A percentile compares a stretch with the other conserved stretches of the same genome.
phyloP scores from a whole-genome alignment of 495 filamentous ascomycete species.

The Lineolata rhizophorae region DNA sequence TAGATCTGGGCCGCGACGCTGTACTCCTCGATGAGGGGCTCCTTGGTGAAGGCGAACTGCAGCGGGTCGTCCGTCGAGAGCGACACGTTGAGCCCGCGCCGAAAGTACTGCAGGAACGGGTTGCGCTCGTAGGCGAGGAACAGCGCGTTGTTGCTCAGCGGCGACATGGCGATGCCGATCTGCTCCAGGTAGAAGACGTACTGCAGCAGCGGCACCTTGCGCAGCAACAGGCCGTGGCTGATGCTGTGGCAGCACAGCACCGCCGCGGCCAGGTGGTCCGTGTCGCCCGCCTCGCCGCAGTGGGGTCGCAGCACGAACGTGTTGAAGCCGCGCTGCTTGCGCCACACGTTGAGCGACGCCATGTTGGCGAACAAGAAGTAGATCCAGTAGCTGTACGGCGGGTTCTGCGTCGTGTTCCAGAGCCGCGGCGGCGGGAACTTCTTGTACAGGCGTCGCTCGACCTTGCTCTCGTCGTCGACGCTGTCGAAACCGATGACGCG shows the following conservation, averaged over 20 bases:
- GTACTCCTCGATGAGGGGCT: constrained; percentile 95
- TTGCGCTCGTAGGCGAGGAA: constrained; percentile 96
- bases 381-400: constrained; percentile 97
- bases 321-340: constrained; percentile 81
- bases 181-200: constrained; percentile 97
- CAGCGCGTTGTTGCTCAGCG: constrained; percentile 89
- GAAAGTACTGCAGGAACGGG: constrained; percentile 86
- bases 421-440: constrained; percentile 80
- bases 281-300: constrained; percentile 92
- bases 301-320: constrained; percentile 87
- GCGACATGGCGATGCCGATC: constrained; percentile 97
- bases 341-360: constrained; percentile 74
- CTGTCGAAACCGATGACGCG: constrained; percentile 92
- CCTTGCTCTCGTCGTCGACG: constrained; percentile 95
- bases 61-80: constrained; percentile 92
- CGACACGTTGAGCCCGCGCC: constrained; percentile 82
- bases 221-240: constrained; percentile 77
- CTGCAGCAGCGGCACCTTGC: constrained; percentile 85
- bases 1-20: constrained; percentile 96
- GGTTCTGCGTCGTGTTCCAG: constrained; percentile 86
- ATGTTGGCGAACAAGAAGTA: constrained; percentile 95
- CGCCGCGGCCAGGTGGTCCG: constrained; percentile 83
- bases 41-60: constrained; percentile 96
- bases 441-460: constrained; percentile 69
- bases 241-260: constrained; percentile 93